Base-by-base conservation (phyloP, 2,329 filamentous ascomycete genomes). In the Ilyonectria destructans region DNA sequence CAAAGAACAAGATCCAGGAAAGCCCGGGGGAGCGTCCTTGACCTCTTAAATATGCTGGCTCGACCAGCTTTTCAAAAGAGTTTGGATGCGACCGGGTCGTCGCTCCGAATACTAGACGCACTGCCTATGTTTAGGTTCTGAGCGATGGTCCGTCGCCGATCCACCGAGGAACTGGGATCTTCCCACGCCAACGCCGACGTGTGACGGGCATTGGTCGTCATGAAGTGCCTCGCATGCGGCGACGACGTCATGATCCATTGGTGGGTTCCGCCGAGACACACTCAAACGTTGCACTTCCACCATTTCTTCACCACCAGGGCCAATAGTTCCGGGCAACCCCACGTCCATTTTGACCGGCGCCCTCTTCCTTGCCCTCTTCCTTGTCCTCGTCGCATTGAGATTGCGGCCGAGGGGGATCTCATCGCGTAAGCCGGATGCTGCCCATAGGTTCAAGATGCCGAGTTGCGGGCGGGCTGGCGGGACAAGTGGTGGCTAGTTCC, bases 121-220 rank as follows among this genome's bases (percentile, higher is more conserved):
- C 60, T 52, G 37, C 67, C 62, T 10, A 66, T 70, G 60, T 69
- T 74, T 71, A 70, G 69, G 64, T 55, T 72, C 69, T 58, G 43
- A 75, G 74, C 74, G 74, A 76, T 74, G 74, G 74, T 72, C 74
- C 74, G 74, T 75, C 75, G 65, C 29, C 58, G 64, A 73, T 63
- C 61, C 57, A 64, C 71, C 62, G 37, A 52, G 31, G 51, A 51
- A 62, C 68, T 62, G 65, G 73, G 67, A 71, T 60, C 61, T 55
- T 75, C 68, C 72, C 74, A 76, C 72, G 68, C 56, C 61, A 62
- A 68, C 61, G 71, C 69, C 59, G 59, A 73, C 65, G 69, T 74
- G 74, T 73, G 71, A 65, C 68, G 58, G 68, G 62, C 46, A 55
- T 51, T 66, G 65, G 60, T 57, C 71, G 68, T 74, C 63, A 76